Percentiles rank a stretch among this genome's conserved stretches.
Evolutionary conservation across 2,329 filamentous ascomycete genomes (phyloP).

Genomic region (Colletotrichum sp.): DNA sequence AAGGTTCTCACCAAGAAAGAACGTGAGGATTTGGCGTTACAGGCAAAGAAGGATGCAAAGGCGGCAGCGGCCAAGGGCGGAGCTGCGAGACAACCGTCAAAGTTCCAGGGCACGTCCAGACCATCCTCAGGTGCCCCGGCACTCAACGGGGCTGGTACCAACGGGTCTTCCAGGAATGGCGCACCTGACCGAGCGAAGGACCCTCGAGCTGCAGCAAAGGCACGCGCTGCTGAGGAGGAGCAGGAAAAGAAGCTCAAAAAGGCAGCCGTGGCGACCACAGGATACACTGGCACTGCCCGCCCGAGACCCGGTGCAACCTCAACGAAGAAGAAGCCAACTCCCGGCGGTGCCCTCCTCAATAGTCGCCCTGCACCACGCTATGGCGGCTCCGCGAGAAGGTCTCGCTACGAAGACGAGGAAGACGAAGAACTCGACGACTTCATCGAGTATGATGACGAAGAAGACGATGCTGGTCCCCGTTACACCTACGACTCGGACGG

Average conservation of each 20-base stretch:
- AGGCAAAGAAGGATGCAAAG: constrained; percentile 32
- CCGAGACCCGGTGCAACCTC: constrained; percentile 51
- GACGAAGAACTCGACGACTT: constrained; percentile 68
- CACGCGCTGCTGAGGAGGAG: constrained; percentile 32
- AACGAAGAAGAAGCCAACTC: constrained; percentile 35
- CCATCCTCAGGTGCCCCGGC: not conserved
- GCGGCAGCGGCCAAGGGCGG: not conserved
- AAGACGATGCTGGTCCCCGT: constrained; percentile 35
- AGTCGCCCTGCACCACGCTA: constrained; percentile 20
- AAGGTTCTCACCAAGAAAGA: constrained; percentile 64
- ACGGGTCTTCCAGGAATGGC: constrained; percentile 27
- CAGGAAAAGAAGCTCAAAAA: constrained; percentile 66
- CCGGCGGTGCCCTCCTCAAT: constrained; percentile 47
- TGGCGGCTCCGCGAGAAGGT: constrained; percentile 32
- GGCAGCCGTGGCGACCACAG: constrained; percentile 65
- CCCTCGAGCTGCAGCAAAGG: constrained; percentile 24
- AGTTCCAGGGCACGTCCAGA: constrained; percentile 7
- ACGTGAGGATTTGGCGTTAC: constrained; percentile 52
- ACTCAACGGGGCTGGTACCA: constrained; percentile 10
- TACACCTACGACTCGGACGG: constrained; percentile 67
- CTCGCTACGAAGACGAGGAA: constrained; percentile 62
- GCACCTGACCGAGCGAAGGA: constrained; percentile 22
- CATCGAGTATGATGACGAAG: constrained; percentile 64
- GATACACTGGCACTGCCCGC: constrained; percentile 69
- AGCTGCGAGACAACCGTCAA: not conserved